phyloP scores from a whole-genome alignment of 192 early-diverging fungal species.

The Jimgerdemannia flammicorona region DNA sequence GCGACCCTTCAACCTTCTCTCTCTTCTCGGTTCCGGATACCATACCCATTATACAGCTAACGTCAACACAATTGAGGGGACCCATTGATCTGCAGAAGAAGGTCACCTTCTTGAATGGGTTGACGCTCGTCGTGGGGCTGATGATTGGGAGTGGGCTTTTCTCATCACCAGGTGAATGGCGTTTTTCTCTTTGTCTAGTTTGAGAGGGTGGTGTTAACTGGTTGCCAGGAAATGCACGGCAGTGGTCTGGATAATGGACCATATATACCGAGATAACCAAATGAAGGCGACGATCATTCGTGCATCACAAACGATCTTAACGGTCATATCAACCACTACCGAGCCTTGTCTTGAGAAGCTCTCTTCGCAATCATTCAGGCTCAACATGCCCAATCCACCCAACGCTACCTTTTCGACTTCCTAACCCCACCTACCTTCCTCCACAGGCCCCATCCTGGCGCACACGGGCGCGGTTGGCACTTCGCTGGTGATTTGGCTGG shows the following conservation, averaged over 20 bases:
- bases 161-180: constrained; percentile 59
- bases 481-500: constrained; percentile 72
- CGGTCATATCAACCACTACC: too few relatives aligned
- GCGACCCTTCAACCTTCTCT: neutral
- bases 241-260: too few relatives aligned
- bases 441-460: constrained; percentile 51
- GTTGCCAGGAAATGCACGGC: too few relatives aligned
- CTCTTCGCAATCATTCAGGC: too few relatives aligned
- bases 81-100: constrained; percentile 46
- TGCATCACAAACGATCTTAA: too few relatives aligned
- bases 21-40: constrained; percentile 27
- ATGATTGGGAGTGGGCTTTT: constrained; percentile 84
- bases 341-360: too few relatives aligned
- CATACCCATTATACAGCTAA: constrained; percentile 35
- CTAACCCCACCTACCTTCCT: neutral
- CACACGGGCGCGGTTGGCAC: constrained; percentile 63
- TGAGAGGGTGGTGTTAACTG: too few relatives aligned
- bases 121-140: constrained; percentile 64
- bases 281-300: too few relatives aligned
- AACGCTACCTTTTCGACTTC: too few relatives aligned
- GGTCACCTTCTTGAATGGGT: constrained; percentile 60
- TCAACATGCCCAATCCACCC: too few relatives aligned
- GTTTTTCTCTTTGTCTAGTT: neutral
- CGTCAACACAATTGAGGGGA: constrained; percentile 31
- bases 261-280: too few relatives aligned